phyloP scores from a whole-genome alignment of 768 basidiomycete species.

The Serpula lacrymans region DNA sequence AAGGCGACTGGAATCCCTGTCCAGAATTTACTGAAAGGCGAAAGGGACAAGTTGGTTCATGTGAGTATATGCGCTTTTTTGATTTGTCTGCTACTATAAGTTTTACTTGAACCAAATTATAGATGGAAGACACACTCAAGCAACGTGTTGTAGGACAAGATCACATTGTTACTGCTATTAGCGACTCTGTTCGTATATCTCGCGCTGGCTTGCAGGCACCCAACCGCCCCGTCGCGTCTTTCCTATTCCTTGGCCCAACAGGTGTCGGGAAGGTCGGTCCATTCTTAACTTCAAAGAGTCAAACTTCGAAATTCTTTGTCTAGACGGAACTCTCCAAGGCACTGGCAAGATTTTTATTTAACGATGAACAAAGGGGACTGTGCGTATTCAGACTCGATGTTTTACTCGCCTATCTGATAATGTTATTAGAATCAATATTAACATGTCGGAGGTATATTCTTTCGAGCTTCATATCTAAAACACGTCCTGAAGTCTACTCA shows the following conservation, averaged over 20 bases:
- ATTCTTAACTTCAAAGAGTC: neutral
- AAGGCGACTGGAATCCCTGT: constrained; percentile 91
- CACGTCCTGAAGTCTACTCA: constrained; percentile 5
- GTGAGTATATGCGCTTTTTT: constrained; percentile 40
- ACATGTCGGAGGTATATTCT: constrained; percentile 77
- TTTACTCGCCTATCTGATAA: no score
- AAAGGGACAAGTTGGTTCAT: constrained; percentile 85
- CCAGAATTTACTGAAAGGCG: constrained; percentile 82
- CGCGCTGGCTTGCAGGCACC: constrained; percentile 88
- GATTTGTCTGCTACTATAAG: neutral
- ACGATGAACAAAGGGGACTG: constrained; percentile 84
- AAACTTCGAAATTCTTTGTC: constrained; percentile 4
- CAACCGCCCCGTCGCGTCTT: constrained; percentile 86
- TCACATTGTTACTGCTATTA: constrained; percentile 79
- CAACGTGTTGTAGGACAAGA: constrained; percentile 87
- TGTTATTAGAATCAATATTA: constrained; percentile 73
- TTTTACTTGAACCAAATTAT: constrained; percentile 1
- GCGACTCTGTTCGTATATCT: constrained; percentile 90
- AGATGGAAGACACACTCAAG: constrained; percentile 86
- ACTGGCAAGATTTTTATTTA: constrained; percentile 84
- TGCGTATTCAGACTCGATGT: no score
- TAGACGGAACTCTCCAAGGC: constrained; percentile 90
- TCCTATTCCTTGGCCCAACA: constrained; percentile 87
- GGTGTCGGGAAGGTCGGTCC: constrained; percentile 74
- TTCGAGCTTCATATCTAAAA: neutral